These are phyloP conservation scores for Tulasnella sp. DNA, from an alignment of 768 basidiomycete genomes.

Conservation along the genomic window DNA sequence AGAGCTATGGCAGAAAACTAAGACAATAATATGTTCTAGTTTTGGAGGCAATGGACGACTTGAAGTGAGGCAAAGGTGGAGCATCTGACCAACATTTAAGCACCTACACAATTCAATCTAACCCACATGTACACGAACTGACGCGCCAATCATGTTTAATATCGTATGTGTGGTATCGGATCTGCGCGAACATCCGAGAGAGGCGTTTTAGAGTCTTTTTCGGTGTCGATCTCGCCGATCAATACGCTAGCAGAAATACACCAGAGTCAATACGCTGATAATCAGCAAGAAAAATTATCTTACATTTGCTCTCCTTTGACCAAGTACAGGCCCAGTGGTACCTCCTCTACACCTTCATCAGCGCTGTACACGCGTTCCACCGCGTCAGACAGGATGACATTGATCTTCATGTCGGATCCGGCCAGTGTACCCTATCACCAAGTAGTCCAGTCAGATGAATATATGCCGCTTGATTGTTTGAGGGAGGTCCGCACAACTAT, in stretches of 20 bases:
- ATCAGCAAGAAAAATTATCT: slow-evolving; percentile 29
- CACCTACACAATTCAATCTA: no score
- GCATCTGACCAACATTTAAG: no score
- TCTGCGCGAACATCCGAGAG: slow-evolving; percentile 75
- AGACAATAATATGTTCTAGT: no score
- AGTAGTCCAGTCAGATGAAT: not conserved
- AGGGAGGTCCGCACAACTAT: slow-evolving; percentile 59
- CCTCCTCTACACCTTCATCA: slow-evolving; percentile 90
- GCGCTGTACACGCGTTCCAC: slow-evolving; percentile 86
- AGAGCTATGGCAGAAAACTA: not conserved
- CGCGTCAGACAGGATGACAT: slow-evolving; percentile 88
- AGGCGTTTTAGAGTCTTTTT: slow-evolving; percentile 63
- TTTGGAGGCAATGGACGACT: no score
- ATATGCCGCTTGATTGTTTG: not conserved
- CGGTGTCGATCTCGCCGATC: slow-evolving; percentile 79
- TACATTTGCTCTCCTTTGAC: slow-evolving; percentile 99
- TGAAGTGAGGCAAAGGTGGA: no score
- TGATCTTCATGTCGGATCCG: slow-evolving; percentile 91
- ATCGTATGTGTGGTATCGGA: slow-evolving; percentile 73
- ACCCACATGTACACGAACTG: no score
- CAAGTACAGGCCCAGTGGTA: slow-evolving; percentile 88
- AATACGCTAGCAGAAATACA: slow-evolving; percentile 42
- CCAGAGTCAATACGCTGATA: not conserved
- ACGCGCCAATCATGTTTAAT: no score
- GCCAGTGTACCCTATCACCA: slow-evolving; percentile 66